These are phyloP conservation scores for Xylaria scruposa DNA, from an alignment of 495 filamentous ascomycete species.

Conservation along the genomic window DNA sequence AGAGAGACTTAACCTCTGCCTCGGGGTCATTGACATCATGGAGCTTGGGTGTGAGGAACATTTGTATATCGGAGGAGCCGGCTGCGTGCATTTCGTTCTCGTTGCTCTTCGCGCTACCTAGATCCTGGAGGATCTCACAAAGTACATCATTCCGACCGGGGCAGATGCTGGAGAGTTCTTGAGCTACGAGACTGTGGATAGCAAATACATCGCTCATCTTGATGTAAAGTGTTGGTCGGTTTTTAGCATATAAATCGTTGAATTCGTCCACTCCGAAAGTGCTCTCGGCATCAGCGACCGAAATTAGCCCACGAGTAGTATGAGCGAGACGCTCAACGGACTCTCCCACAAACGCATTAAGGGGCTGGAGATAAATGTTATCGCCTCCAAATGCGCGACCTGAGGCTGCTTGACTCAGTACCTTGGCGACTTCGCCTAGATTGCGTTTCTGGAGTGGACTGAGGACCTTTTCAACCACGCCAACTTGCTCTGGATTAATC, in stretches of 20 bases:
- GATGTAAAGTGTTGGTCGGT: slow-evolving; percentile 95
- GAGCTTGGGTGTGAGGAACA: slow-evolving; percentile 90
- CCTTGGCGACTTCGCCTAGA: slow-evolving; percentile 86
- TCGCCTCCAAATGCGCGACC: slow-evolving; percentile 90
- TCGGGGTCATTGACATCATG: slow-evolving; percentile 93
- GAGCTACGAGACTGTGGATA: slow-evolving; percentile 85
- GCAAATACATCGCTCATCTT: slow-evolving; percentile 98
- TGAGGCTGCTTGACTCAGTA: slow-evolving; percentile 83
- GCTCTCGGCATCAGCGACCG: slow-evolving; percentile 81
- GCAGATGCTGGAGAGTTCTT: slow-evolving; percentile 77
- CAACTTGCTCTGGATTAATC: slow-evolving; percentile 83
- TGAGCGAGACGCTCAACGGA: slow-evolving; percentile 80
- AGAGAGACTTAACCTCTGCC: slow-evolving; percentile 85
- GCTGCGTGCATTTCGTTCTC: slow-evolving; percentile 90
- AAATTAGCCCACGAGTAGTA: slow-evolving; percentile 76
- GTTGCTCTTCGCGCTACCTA: slow-evolving; percentile 94
- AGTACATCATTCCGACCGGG: slow-evolving; percentile 84
- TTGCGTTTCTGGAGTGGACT: slow-evolving; percentile 94
- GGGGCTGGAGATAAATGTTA: slow-evolving; percentile 92
- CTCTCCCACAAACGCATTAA: slow-evolving; percentile 88
- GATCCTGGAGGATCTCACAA: slow-evolving; percentile 87
- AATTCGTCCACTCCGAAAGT: slow-evolving; percentile 99
- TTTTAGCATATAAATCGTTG: slow-evolving; percentile 95
- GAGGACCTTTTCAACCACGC: slow-evolving; percentile 84
- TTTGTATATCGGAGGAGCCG: slow-evolving; percentile 85